A percentile compares a stretch with the other conserved stretches of the same genome.
Evolutionary conservation across 225 moss, liverwort and hornwort genomes (phyloP).

Genomic region (Asterella californica): DNA sequence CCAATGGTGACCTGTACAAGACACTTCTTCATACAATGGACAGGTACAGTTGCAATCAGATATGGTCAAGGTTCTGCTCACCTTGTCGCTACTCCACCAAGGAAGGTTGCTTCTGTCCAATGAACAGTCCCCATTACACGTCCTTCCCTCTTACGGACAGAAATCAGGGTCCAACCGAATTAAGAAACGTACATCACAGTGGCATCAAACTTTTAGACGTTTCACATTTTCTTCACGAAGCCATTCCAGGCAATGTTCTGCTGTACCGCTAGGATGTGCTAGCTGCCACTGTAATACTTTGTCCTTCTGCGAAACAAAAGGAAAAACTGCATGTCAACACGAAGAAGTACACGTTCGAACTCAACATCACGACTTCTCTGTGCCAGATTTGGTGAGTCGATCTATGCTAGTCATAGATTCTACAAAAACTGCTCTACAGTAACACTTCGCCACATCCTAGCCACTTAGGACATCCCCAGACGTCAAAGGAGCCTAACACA

Average conservation of each 20-base stretch:
- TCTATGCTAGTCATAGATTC: too few species aligned
- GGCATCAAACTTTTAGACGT: conserved; percentile 43
- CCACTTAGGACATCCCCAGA: too few species aligned
- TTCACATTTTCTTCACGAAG: conserved; percentile 65
- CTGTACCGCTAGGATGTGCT: conserved; percentile 66
- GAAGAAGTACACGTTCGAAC: not conserved
- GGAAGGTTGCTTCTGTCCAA: not conserved
- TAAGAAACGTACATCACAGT: not conserved
- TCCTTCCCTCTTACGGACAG: not conserved
- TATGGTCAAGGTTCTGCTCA: not conserved
- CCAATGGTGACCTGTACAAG: too few species aligned
- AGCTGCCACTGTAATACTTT: conserved; percentile 68
- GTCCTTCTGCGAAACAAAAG: conserved; percentile 47
- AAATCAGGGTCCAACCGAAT: not conserved
- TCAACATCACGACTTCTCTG: not conserved
- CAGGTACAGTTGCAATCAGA: not conserved
- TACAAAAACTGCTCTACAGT: too few species aligned
- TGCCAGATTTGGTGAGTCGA: too few species aligned
- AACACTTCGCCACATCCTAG: too few species aligned
- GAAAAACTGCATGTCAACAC: not conserved
- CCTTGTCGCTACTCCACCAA: not conserved
- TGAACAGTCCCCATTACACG: not conserved
- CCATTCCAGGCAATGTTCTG: conserved; percentile 69
- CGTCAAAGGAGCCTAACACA: too few species aligned
- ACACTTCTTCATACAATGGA: too few species aligned